Conservation (phyloP, 1,284 basidiomycete genomes). For the Sphagnurus paluster region DNA sequence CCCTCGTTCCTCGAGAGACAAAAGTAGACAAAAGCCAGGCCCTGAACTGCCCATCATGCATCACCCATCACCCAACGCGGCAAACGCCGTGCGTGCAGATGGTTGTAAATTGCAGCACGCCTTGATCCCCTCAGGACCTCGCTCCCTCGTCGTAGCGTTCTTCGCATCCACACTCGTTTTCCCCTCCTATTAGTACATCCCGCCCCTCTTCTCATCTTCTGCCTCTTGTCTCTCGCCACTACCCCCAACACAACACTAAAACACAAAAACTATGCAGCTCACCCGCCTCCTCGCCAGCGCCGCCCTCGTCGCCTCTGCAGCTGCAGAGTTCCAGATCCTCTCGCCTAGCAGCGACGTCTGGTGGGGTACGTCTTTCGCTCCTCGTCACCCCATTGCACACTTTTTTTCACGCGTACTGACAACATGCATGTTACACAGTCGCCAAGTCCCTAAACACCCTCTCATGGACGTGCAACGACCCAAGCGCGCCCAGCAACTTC, state of each 20-base stretch:
- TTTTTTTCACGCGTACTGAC: neutral
- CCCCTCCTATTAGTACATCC: neutral
- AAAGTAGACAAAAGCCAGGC: too few relatives aligned
- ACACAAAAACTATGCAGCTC: constrained; percentile 13
- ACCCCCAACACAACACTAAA: neutral
- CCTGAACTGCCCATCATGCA: too few relatives aligned
- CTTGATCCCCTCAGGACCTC: too few relatives aligned
- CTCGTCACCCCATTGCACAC: neutral
- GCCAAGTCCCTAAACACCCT: constrained; percentile 36
- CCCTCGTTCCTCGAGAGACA: too few relatives aligned
- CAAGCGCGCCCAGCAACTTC: constrained; percentile 24
- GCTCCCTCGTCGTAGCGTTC: constrained; percentile 1
- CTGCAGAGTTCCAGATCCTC: constrained; percentile 28
- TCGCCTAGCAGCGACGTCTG: constrained; percentile 29
- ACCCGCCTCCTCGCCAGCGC: constrained; percentile 17
- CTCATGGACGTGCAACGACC: constrained; percentile 35
- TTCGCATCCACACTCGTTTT: constrained; percentile 6
- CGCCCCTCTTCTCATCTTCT: neutral
- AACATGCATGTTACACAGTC: constrained; percentile 24
- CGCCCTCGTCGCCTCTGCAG: constrained; percentile 24
- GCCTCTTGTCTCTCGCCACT: too few relatives aligned
- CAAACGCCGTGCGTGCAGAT: too few relatives aligned
- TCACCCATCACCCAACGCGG: too few relatives aligned
- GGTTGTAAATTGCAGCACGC: too few relatives aligned
- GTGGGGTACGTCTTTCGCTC: constrained; percentile 37